Conservation (phyloP, 106 monocot genomes). For the Cymbidium sinense region DNA sequence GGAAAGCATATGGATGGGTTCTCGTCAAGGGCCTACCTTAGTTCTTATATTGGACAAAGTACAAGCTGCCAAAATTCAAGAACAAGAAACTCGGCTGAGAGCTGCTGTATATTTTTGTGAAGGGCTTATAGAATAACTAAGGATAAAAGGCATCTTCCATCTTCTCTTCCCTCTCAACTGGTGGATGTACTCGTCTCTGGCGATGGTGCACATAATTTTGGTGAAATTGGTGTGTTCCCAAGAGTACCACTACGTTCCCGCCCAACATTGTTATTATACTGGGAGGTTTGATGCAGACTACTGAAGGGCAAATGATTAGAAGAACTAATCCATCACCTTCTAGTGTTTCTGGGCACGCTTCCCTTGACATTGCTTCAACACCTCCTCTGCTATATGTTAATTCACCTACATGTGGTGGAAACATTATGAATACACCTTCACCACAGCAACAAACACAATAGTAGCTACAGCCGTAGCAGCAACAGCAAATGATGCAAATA, state of each 20-base stretch:
- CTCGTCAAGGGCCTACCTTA: slow-evolving; percentile 65
- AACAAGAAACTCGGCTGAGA: slow-evolving; percentile 81
- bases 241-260: no score
- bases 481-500: slow-evolving; percentile 55
- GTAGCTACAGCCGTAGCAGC: slow-evolving; percentile 59
- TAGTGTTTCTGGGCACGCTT: slow-evolving; percentile 30
- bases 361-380: slow-evolving; percentile 84
- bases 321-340: no score
- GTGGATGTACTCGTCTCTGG: slow-evolving; percentile 52
- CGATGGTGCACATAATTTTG: slow-evolving; percentile 59
- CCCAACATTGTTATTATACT: no score
- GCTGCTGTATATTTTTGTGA: slow-evolving; percentile 80
- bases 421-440: slow-evolving; percentile 83
- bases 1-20: slow-evolving; percentile 80
- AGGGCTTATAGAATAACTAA: slow-evolving; percentile 58
- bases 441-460: slow-evolving; percentile 73
- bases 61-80: slow-evolving; percentile 93
- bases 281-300: no score
- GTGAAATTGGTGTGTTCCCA: slow-evolving; percentile 63
- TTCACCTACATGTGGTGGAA: slow-evolving; percentile 78
- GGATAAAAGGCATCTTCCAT: slow-evolving; percentile 66
- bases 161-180: slow-evolving; percentile 85
- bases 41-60: slow-evolving; percentile 76
- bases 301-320: no score
- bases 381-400: slow-evolving; percentile 79